Evolutionary conservation across 2,329 filamentous ascomycete species (phyloP).

Genomic region (Pyricularia sp.): DNA sequence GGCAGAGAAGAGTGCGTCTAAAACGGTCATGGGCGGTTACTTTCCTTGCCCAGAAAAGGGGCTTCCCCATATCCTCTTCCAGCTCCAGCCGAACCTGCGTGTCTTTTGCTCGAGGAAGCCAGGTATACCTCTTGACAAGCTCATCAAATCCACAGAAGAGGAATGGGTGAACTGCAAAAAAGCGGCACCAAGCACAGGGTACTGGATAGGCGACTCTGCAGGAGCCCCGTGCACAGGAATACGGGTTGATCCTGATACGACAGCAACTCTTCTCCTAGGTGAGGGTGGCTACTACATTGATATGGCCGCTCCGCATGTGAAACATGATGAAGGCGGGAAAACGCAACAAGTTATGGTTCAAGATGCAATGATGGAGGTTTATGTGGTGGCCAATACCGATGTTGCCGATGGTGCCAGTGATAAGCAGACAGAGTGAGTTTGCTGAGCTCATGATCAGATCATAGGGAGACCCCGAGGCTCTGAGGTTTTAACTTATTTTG

Average conservation of each 20-base stretch:
- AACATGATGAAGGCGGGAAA: not conserved
- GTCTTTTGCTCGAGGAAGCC: no score
- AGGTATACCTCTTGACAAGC: no score
- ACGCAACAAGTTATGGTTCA: not conserved
- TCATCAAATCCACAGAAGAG: no score
- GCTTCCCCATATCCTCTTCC: not conserved
- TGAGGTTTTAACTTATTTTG: not conserved
- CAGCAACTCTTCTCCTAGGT: no score
- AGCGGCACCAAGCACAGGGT: no score
- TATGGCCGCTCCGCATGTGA: not conserved
- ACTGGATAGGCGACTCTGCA: no score
- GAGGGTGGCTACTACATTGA: not conserved
- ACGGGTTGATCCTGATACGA: no score
- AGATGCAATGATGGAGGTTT: not conserved
- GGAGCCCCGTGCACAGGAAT: no score
- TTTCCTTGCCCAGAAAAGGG: not conserved
- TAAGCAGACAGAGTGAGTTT: not conserved
- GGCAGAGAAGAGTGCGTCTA: not conserved
- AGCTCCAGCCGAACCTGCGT: no score
- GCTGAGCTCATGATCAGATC: not conserved
- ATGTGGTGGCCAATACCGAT: not conserved
- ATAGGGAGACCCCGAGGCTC: not conserved
- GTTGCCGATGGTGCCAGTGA: not conserved
- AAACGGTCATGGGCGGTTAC: not conserved
- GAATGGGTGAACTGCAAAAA: no score